Percentiles rank a stretch among this genome's conserved stretches.
These are phyloP conservation scores for Juncus effusus DNA, from an alignment of 176 grass and related monocot species.

Conservation along the genomic window DNA sequence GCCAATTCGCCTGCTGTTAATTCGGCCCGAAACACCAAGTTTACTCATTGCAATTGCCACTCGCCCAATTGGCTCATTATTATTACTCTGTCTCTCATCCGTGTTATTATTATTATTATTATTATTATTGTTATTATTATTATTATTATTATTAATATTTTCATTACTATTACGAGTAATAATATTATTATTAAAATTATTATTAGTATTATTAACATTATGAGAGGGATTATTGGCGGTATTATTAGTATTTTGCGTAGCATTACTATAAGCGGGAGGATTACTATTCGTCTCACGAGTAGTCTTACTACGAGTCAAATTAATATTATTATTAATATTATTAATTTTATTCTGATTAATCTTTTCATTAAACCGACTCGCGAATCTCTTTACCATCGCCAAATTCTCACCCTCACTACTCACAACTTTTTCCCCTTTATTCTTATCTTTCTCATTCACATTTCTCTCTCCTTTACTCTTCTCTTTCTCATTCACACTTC, in stretches of 20 bases:
- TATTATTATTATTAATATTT: constrained; percentile 15
- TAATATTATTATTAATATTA: background rate
- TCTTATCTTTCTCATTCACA: background rate
- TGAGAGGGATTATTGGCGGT: background rate
- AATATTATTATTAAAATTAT: background rate
- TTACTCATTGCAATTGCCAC: constrained; percentile 32
- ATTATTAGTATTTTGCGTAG: constrained; percentile 19
- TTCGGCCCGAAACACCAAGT: constrained; percentile 21
- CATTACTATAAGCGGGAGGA: constrained; percentile 28
- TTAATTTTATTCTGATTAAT: no score
- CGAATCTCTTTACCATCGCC: no score
- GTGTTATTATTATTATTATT: constrained; percentile 6
- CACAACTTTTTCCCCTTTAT: background rate
- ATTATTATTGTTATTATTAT: constrained; percentile 1
- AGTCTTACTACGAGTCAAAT: constrained; percentile 4
- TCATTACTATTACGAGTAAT: background rate
- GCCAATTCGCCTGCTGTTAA: constrained; percentile 19
- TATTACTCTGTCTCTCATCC: constrained; percentile 8
- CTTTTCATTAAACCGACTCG: no score
- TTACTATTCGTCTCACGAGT: constrained; percentile 14
- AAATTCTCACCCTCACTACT: no score
- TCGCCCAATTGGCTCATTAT: constrained; percentile 18
- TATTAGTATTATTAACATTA: constrained; percentile 3
- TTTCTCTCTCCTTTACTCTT: constrained; percentile 1
- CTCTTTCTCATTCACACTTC: constrained; percentile 4